These are phyloP conservation scores for Crithidia mellificae DNA, from an alignment of 208 protist genomes.

Conservation along the genomic window DNA sequence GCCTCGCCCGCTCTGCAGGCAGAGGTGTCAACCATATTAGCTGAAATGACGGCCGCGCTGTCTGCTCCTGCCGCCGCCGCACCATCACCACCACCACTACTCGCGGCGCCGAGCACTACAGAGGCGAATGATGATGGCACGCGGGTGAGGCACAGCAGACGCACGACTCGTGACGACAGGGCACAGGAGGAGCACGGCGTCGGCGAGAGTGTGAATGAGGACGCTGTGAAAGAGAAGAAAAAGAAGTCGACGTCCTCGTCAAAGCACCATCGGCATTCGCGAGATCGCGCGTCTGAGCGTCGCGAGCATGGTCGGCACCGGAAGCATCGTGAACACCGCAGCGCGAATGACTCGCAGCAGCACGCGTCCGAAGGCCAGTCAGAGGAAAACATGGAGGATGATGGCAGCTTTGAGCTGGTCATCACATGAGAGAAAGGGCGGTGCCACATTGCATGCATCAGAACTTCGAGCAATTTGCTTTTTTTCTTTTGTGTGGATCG, in stretches of 20 bases:
- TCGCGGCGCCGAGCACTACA: too few species aligned
- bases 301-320: neutral
- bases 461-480: neutral
- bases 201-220: neutral
- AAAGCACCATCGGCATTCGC: conserved; percentile 2
- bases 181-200: too few species aligned
- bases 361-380: neutral
- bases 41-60: conserved; percentile 30
- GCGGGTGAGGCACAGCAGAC: too few species aligned
- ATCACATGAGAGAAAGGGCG: conserved; percentile 18
- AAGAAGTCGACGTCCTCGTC: conserved; percentile 1
- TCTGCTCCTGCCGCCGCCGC: conserved; percentile 9
- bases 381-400: conserved; percentile 12
- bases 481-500: neutral
- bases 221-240: conserved; percentile 5
- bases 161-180: too few species aligned
- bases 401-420: conserved; percentile 47
- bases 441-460: too few species aligned
- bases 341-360: neutral
- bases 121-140: too few species aligned
- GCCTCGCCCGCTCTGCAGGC: neutral
- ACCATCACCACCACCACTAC: too few species aligned
- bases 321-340: neutral
- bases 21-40: conserved; percentile 25
- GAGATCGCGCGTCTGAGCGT: neutral